Conservation (phyloP, 2,329 filamentous ascomycete species). For the Aspergillus aculeatinus region DNA sequence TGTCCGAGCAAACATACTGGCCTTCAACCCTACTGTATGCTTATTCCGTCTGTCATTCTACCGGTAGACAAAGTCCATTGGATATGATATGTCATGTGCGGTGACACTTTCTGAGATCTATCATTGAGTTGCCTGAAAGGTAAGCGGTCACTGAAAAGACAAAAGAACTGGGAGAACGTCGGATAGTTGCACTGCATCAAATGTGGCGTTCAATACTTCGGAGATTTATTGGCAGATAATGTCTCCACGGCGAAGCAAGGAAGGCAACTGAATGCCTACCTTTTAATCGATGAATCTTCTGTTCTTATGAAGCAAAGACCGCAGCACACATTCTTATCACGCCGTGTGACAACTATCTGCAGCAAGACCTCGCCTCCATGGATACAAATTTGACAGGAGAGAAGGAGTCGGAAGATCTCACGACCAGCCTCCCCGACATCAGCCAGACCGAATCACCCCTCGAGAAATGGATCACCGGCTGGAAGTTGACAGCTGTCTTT, state of each 20-base stretch:
- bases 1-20: too few species aligned
- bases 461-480: not conserved
- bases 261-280: not conserved
- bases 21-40: too few species aligned
- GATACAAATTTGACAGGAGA: not conserved
- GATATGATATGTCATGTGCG: too few species aligned
- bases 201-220: not conserved
- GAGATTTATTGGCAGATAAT: not conserved
- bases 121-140: too few species aligned
- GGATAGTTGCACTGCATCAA: not conserved
- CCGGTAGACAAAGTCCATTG: too few species aligned
- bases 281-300: not conserved
- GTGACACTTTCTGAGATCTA: too few species aligned
- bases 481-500: constrained; percentile 13
- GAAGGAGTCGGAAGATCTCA: not conserved
- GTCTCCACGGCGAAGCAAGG: not conserved
- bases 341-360: not conserved
- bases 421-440: not conserved
- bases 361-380: not conserved
- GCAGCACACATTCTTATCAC: not conserved
- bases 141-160: too few species aligned
- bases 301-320: not conserved
- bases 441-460: not conserved
- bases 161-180: not conserved
- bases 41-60: too few species aligned